Conservation (phyloP, 176 grass and related monocot species). For the Cocos nucifera region DNA sequence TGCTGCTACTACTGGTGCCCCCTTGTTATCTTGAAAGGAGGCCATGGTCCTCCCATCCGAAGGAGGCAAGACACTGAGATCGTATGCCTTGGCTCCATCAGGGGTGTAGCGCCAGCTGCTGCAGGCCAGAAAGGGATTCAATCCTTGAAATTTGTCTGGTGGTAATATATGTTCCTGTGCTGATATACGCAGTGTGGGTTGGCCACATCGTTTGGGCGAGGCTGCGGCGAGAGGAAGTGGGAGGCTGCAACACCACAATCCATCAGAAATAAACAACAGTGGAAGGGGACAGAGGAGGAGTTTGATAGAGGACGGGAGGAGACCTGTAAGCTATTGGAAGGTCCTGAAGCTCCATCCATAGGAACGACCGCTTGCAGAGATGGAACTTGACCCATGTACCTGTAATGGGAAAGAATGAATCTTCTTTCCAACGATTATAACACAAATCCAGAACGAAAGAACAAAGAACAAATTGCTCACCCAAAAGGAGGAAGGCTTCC, state of each 20-base stretch:
- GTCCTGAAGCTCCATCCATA: constrained; percentile 44
- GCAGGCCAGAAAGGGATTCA: constrained; percentile 74
- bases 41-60: constrained; percentile 41
- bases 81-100: constrained; percentile 60
- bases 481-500: constrained; percentile 69
- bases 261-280: neutral
- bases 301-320: neutral
- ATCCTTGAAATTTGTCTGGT: constrained; percentile 65
- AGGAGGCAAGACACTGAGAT: constrained; percentile 47
- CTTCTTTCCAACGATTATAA: too few relatives aligned
- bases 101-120: constrained; percentile 31
- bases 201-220: constrained; percentile 65
- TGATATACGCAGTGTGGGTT: constrained; percentile 82
- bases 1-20: constrained; percentile 20
- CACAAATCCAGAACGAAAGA: neutral
- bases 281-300: neutral
- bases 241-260: constrained; percentile 34
- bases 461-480: constrained; percentile 28
- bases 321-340: constrained; percentile 60
- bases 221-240: constrained; percentile 34
- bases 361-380: constrained; percentile 59
- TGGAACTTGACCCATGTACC: constrained; percentile 72
- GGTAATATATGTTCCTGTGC: constrained; percentile 63
- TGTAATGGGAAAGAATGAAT: constrained; percentile 25
- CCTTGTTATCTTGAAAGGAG: constrained; percentile 51